Evolutionary conservation across 2,329 filamentous ascomycete species (phyloP).

Genomic region (Scytalidium lignicola): DNA sequence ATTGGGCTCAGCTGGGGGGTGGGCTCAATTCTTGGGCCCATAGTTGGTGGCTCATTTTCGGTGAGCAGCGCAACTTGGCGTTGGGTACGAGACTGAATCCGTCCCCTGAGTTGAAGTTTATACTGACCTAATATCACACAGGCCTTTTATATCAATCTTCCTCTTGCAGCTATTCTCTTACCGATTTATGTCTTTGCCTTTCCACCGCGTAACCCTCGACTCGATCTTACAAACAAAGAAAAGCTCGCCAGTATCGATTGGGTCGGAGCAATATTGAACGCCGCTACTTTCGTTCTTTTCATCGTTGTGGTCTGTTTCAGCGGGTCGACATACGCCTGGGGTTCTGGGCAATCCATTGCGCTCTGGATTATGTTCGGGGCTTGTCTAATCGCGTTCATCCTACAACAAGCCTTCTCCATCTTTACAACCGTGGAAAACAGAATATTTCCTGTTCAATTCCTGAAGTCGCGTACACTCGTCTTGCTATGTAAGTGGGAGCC

Average conservation of each 20-base stretch:
- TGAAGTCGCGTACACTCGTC: background rate
- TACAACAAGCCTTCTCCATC: slow-evolving; percentile 9
- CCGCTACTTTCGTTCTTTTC: slow-evolving; percentile 15
- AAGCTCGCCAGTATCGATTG: slow-evolving; percentile 21
- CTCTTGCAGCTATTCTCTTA: slow-evolving; percentile 25
- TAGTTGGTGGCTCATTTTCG: slow-evolving; percentile 30
- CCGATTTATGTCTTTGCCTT: slow-evolving; percentile 8
- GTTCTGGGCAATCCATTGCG: slow-evolving; percentile 5
- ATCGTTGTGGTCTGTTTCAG: slow-evolving; percentile 19
- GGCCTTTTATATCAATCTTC: slow-evolving; percentile 27
- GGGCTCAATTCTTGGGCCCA: slow-evolving; percentile 34
- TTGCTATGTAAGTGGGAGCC: background rate
- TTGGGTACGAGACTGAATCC: background rate
- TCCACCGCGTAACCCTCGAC: slow-evolving; percentile 1
- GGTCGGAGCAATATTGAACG: slow-evolving; percentile 24
- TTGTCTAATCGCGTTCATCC: slow-evolving; percentile 3
- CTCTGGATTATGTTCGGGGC: slow-evolving; percentile 38
- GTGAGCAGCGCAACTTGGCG: slow-evolving; percentile 19
- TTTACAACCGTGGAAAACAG: slow-evolving; percentile 5
- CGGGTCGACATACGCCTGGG: slow-evolving; percentile 17
- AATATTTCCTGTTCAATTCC: slow-evolving; percentile 4
- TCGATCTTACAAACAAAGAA: background rate
- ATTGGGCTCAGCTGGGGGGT: slow-evolving; percentile 31
- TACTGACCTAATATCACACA: background rate
- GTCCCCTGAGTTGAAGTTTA: background rate